Evolutionary conservation across 805 yeast species (phyloP).

Genomic region (Kodamaea nitidulidarum): DNA sequence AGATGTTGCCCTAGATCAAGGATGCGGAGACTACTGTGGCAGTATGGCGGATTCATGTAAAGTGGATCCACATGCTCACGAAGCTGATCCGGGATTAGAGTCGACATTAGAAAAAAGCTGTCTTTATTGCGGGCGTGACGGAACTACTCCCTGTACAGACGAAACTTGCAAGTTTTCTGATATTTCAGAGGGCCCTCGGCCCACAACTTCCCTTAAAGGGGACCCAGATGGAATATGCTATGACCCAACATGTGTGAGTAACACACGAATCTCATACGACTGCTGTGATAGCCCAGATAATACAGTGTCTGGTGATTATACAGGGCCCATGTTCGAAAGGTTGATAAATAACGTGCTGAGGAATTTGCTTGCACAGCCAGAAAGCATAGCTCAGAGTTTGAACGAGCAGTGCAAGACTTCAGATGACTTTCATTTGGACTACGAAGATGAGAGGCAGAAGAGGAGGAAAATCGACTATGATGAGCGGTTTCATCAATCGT

Average conservation of each 20-base stretch:
- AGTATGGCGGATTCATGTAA: slow-evolving; percentile 7
- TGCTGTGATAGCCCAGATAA: slow-evolving; percentile 4
- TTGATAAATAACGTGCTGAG: slow-evolving; percentile 35
- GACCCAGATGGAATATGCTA: slow-evolving; percentile 11
- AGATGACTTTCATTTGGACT: slow-evolving; percentile 9
- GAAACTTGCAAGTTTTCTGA: too few relatives aligned
- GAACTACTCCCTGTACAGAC: background rate
- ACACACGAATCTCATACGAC: slow-evolving; percentile 7
- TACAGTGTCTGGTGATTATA: slow-evolving; percentile 1
- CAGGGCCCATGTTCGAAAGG: slow-evolving; percentile 33
- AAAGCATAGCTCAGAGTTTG: slow-evolving; percentile 7
- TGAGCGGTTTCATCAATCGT: slow-evolving; percentile 33
- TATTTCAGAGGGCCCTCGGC: too few relatives aligned
- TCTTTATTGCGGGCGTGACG: background rate
- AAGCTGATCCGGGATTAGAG: background rate
- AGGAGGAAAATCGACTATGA: slow-evolving; percentile 7
- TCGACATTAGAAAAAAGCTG: background rate
- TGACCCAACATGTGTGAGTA: slow-evolving; percentile 7
- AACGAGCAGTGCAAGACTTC: background rate
- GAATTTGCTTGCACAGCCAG: slow-evolving; percentile 17
- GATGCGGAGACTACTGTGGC: slow-evolving; percentile 7
- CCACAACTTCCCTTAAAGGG: background rate
- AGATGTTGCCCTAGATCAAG: background rate
- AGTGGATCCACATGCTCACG: slow-evolving; percentile 8
- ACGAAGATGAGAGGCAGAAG: slow-evolving; percentile 2